These are phyloP conservation scores for Helenozyma rhizophorensis DNA, from an alignment of 805 yeast genomes.

Conservation along the genomic window DNA sequence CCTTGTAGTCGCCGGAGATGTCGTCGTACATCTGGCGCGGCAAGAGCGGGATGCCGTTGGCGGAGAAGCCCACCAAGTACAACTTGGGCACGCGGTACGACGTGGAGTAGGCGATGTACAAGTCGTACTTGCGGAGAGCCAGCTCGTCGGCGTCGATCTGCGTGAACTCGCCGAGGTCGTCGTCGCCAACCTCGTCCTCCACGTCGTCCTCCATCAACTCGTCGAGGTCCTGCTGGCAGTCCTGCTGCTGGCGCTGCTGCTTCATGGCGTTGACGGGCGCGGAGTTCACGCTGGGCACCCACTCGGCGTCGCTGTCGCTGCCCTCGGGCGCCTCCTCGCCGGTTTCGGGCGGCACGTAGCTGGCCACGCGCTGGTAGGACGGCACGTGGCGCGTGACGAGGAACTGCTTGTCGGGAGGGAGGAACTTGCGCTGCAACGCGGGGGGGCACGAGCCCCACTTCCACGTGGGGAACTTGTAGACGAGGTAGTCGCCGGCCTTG, in stretches of 20 bases:
- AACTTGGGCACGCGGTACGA: slow-evolving; percentile 94
- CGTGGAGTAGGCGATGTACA: slow-evolving; percentile 89
- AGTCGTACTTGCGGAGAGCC: slow-evolving; percentile 63
- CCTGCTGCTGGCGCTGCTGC: slow-evolving; percentile 2
- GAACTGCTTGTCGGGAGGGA: slow-evolving; percentile 85
- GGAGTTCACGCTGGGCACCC: slow-evolving; percentile 7
- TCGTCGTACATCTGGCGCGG: slow-evolving; percentile 95
- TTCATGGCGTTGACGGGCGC: slow-evolving; percentile 1
- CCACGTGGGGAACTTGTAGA: slow-evolving; percentile 95
- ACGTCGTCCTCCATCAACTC: slow-evolving; percentile 41
- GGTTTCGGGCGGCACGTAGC: slow-evolving; percentile 40
- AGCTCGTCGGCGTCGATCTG: slow-evolving; percentile 34
- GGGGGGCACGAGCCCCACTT: slow-evolving; percentile 57
- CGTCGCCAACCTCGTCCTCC: slow-evolving; percentile 22
- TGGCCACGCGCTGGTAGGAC: slow-evolving; percentile 66
- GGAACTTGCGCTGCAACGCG: slow-evolving; percentile 50
- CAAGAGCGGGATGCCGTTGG: slow-evolving; percentile 78
- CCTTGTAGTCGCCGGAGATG: slow-evolving; percentile 84
- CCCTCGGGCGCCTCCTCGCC: slow-evolving; percentile 23
- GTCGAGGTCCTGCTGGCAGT: slow-evolving; percentile 35
- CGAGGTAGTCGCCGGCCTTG: slow-evolving; percentile 88
- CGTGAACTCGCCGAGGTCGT: slow-evolving; percentile 30
- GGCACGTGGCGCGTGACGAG: slow-evolving; percentile 89
- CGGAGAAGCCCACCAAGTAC: slow-evolving; percentile 82
- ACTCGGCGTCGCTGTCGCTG: slow-evolving; percentile 9